Base-by-base conservation (phyloP, 495 filamentous ascomycete species). In the Cladorrhinum samala region DNA sequence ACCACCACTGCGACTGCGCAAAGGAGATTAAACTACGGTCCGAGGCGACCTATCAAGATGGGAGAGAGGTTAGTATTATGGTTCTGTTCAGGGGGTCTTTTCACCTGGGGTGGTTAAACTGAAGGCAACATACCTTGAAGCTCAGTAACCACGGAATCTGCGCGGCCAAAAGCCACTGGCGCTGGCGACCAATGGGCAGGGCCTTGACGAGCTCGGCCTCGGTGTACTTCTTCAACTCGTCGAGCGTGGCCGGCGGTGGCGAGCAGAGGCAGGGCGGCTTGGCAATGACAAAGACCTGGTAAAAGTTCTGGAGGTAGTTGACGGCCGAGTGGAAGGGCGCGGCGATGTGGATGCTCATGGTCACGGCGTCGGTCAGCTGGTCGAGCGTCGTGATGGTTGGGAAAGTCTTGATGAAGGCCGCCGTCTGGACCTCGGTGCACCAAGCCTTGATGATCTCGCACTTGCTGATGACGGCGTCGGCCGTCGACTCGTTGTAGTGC, bases 331-430 rank as follows among this genome's bases (percentile, higher is more conserved):
- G 75, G 52, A 69, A 75, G 0, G 75, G 74, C 2, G 75, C 59
- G 27, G 75, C 75, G 49, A 75, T 73, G 63, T 77, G 72, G 57
- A 78, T 77, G 64, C 72, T 76, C 75, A 78, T 77, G 19, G 75
- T 78, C 3, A 94, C 88, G 9, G 83, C 83, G 61, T 94, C 88
- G n/a, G 86, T 83, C 1, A 95, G 82, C 55, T 86, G 86, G 45
- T 88, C 85, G 9, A 89, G 84, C 21, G 95, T 73, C 57, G 91
- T 92, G 62, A 92, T 77, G 6, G 77, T 77, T 20, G 84, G 83
- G 46, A 96, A 77, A 19, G 56, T 58, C 3, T 56, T 53, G 49
- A 77, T 60, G 42, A 55, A 52, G 6, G 52, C 74, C 3, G 50
- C 52, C 9, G 54, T 58, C 37, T 59, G 62, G 45, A 75, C 54